Evolutionary conservation across 371 early-diverging fungal genomes (phyloP), one percentile per base, ranked within the genome.

Genomic region (Saksenaea oblongispora): DNA sequence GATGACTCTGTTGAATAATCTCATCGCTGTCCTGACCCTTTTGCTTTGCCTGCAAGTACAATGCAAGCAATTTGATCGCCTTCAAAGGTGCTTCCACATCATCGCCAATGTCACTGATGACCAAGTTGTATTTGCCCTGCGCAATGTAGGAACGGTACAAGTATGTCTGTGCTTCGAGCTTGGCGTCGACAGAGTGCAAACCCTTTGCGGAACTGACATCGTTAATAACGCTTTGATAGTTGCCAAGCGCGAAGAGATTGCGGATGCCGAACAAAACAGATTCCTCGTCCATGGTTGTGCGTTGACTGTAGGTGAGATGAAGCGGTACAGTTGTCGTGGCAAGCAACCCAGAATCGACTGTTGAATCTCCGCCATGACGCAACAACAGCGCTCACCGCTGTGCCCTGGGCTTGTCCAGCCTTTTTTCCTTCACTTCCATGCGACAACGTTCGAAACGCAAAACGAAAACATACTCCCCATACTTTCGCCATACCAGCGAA

Each of bases 81-180:
- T 67, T 64, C 39, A 89, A 80, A 3, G 75, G 71, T 34, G 69
- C 76, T 31, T 86, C 87, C 13, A 75, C 61, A 22, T 72, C 59
- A 34, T 74, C 69, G 5, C 71, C 54, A 65, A 88, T 82, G 37
- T 88, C 90, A 55, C 74, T 69, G 55, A 87, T 68, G 54, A 87
- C 85, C 42, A 87, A 65, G 62, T 84, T 84, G 76, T 74, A 81
- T 61, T 87, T 79, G 66, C 84, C 84, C 70, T 88, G 91, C 36
- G 87, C 88, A 15, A 90, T 69, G 61, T 88, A 88, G 7, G 92
- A 82, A 54, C 92, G 86, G 65, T 89, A 82, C 44, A 89, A 67
- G 36, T 80, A 80, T 7, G 79, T 76, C 61, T 79, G 78, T 22
- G 86, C 85, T 66, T 87, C 87, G 15, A 80, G 35, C 58, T 80